A percentile compares a stretch with the other conserved stretches of the same genome.
These are phyloP conservation scores for Myxozyma vanderwaltii DNA, from an alignment of 805 yeast species.

Conservation along the genomic window DNA sequence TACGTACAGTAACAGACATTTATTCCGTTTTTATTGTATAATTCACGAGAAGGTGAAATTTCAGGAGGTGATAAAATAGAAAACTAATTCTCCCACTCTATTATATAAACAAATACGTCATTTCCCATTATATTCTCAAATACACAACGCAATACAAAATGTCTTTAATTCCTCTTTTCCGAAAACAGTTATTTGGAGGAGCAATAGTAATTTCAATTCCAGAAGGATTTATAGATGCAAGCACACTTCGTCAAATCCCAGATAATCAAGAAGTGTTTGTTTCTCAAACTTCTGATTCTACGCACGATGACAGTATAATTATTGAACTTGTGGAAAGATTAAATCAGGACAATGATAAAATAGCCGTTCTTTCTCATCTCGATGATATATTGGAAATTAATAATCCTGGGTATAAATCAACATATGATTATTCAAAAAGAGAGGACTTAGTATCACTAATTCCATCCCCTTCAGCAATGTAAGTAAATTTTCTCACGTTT, in stretches of 20 bases:
- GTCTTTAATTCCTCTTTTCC: neutral
- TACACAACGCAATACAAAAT: neutral
- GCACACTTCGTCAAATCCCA: constrained; percentile 73
- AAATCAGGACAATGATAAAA: constrained; percentile 1
- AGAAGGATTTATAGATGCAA: constrained; percentile 67
- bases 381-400: constrained; percentile 39
- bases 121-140: neutral
- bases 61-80: neutral
- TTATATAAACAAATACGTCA: too few species aligned
- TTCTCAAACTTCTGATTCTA: constrained; percentile 40
- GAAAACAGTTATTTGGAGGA: constrained; percentile 77
- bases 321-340: constrained; percentile 46
- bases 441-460: neutral
- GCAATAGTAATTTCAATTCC: constrained; percentile 69
- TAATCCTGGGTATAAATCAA: constrained; percentile 16
- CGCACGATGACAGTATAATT: constrained; percentile 43
- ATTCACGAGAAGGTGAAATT: neutral
- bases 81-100: neutral
- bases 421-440: neutral
- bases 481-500: neutral
- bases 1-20: constrained; percentile 35
- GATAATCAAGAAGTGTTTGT: constrained; percentile 93
- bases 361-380: constrained; percentile 36
- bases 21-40: neutral
- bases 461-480: neutral